Percentiles rank a stretch among this genome's conserved stretches.
These are phyloP conservation scores for Musa troglodytarum DNA, from an alignment of 176 grass and related monocot genomes.

Conservation along the genomic window DNA sequence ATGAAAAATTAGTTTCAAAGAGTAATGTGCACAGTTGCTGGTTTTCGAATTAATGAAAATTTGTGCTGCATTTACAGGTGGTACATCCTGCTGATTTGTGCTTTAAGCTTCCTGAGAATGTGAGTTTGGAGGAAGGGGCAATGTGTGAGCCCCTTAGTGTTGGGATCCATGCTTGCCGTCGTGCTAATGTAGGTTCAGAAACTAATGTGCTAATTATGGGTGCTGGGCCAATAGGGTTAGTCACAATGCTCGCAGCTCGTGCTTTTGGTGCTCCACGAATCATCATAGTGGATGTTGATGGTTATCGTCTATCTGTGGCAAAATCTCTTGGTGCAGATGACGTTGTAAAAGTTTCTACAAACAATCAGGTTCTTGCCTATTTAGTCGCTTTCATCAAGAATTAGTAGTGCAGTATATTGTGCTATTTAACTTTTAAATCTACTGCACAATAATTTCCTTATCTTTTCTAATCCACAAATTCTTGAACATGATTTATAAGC, in stretches of 20 bases:
- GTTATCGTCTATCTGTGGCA: slow-evolving; percentile 60
- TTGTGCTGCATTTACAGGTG: slow-evolving; percentile 18
- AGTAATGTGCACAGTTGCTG: neutral
- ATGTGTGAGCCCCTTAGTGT: slow-evolving; percentile 99
- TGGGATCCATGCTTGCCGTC: slow-evolving; percentile 72
- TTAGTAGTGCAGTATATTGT: too few relatives aligned
- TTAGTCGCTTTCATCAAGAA: slow-evolving; percentile 2
- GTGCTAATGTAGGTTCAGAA: slow-evolving; percentile 60
- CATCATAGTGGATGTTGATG: slow-evolving; percentile 70
- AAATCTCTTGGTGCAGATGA: slow-evolving; percentile 59
- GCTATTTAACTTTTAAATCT: too few relatives aligned
- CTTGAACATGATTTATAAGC: too few relatives aligned
- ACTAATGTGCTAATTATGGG: slow-evolving; percentile 65
- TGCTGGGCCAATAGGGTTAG: slow-evolving; percentile 72
- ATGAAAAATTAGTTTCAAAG: neutral
- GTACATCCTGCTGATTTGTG: slow-evolving; percentile 83
- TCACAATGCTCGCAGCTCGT: slow-evolving; percentile 53
- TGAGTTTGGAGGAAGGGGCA: slow-evolving; percentile 79
- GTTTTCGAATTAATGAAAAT: neutral
- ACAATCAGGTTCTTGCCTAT: neutral
- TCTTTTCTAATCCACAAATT: too few relatives aligned
- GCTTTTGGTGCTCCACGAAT: slow-evolving; percentile 63
- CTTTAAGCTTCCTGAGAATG: slow-evolving; percentile 80
- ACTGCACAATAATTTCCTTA: too few relatives aligned
- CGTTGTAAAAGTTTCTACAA: slow-evolving; percentile 38